phyloP scores from a whole-genome alignment of 495 filamentous ascomycete species.

The Talaromyces nanjingensis region DNA sequence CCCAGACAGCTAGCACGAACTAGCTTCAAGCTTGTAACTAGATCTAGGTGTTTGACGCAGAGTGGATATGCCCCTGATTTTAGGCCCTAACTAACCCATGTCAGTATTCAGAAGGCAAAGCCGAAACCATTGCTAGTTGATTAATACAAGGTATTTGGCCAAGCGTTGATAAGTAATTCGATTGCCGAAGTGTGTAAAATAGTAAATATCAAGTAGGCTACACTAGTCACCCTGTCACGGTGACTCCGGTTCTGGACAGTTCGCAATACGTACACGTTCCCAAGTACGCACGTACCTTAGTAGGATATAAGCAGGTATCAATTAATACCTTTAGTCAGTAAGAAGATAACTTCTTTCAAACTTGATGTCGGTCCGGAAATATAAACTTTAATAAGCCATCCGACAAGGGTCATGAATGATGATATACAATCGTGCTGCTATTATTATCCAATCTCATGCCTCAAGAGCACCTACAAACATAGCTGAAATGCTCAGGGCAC shows the following conservation, averaged over 20 bases:
- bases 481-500: neutral
- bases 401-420: neutral
- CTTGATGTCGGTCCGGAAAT: neutral
- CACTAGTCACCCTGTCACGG: neutral
- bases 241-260: neutral
- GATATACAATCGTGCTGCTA: neutral
- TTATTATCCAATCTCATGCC: neutral
- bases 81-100: neutral
- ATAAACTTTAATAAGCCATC: neutral
- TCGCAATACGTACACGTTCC: neutral
- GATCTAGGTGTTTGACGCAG: neutral
- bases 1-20: neutral
- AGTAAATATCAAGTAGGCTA: neutral
- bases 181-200: neutral
- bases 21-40: neutral
- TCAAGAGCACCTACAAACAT: neutral
- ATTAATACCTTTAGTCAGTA: neutral
- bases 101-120: neutral
- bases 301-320: neutral
- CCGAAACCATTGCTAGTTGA: neutral
- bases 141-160: neutral
- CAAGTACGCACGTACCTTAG: neutral
- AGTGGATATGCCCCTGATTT: neutral
- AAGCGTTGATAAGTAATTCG: neutral
- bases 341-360: neutral